These are phyloP conservation scores for Echinochloa phyllopogon DNA, from an alignment of 176 grass and related monocot species.

Conservation along the genomic window DNA sequence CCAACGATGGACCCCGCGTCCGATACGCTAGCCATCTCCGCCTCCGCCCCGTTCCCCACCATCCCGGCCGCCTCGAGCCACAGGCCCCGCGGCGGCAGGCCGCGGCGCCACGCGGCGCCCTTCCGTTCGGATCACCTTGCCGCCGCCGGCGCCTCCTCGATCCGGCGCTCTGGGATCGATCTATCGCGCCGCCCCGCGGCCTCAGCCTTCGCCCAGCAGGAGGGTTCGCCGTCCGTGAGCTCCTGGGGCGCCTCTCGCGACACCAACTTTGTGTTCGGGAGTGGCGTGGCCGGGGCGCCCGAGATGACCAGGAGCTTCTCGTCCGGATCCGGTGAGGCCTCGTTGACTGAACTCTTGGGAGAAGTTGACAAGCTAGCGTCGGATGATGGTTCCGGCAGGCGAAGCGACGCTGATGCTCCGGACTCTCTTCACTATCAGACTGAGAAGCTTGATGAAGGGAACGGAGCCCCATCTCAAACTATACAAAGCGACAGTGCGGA, in stretches of 20 bases:
- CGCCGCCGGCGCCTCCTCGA: slow-evolving; percentile 12
- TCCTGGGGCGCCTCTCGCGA: slow-evolving; percentile 38
- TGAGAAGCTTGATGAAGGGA: slow-evolving; percentile 2
- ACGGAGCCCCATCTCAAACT: neutral
- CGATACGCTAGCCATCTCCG: slow-evolving; percentile 37
- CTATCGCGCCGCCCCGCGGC: slow-evolving; percentile 16
- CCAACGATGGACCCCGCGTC: slow-evolving; percentile 44
- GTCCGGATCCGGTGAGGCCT: slow-evolving; percentile 29
- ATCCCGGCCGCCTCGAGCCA: slow-evolving; percentile 40
- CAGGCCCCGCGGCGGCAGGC: slow-evolving; percentile 36
- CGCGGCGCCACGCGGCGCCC: slow-evolving; percentile 42
- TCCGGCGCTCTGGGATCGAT: slow-evolving; percentile 28
- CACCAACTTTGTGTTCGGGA: slow-evolving; percentile 44
- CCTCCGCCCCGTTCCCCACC: slow-evolving; percentile 58
- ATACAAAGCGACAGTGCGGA: slow-evolving; percentile 15
- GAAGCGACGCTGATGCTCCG: slow-evolving; percentile 24
- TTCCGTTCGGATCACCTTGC: slow-evolving; percentile 50
- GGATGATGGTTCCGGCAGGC: slow-evolving; percentile 9
- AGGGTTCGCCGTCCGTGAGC: neutral
- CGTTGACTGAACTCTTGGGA: neutral
- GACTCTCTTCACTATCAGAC: neutral
- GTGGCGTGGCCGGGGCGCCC: slow-evolving; percentile 17
- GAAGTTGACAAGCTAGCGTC: neutral
- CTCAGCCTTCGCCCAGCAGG: slow-evolving; percentile 30
- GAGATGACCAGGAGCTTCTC: slow-evolving; percentile 45